Conservation (phyloP, 768 basidiomycete genomes). For the Sarcomyxa edulis region DNA sequence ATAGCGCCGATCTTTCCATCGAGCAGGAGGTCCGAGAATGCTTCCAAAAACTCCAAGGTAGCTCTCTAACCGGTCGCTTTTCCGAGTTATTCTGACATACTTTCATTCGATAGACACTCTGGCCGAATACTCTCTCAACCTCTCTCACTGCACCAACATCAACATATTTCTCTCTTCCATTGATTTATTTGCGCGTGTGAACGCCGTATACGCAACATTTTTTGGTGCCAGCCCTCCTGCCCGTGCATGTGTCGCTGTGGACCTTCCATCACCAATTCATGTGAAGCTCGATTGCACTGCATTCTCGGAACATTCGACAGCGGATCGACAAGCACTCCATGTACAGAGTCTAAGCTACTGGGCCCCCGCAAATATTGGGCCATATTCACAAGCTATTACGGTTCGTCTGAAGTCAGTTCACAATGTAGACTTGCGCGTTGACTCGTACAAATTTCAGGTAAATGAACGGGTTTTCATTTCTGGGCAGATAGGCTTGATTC, state of each 20-base stretch:
- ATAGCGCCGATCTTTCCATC: constrained; percentile 31
- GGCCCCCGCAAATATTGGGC: constrained; percentile 99
- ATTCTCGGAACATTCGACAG: constrained; percentile 33
- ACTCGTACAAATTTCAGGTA: constrained; percentile 37
- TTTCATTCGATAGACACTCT: constrained; percentile 47
- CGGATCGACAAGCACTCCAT: constrained; percentile 72
- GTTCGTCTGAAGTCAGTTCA: constrained; percentile 37
- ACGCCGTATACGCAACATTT: constrained; percentile 71
- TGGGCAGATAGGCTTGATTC: constrained; percentile 91
- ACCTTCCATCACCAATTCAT: constrained; percentile 50
- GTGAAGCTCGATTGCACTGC: constrained; percentile 81
- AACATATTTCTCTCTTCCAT: constrained; percentile 83
- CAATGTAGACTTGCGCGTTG: not conserved
- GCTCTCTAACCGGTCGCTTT: constrained; percentile 8
- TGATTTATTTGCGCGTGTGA: constrained; percentile 71
- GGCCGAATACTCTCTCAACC: constrained; percentile 34
- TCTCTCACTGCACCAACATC: constrained; percentile 67
- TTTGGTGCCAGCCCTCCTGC: constrained; percentile 93
- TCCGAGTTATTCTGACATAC: not conserved
- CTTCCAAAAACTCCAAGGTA: constrained; percentile 63
- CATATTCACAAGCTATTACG: constrained; percentile 90
- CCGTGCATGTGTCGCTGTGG: constrained; percentile 87
- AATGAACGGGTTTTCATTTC: constrained; percentile 81
- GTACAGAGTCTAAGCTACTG: constrained; percentile 97
- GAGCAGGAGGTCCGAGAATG: constrained; percentile 71